phyloP scores from a whole-genome alignment of 1,284 basidiomycete species.

The Tilletia setariae region DNA sequence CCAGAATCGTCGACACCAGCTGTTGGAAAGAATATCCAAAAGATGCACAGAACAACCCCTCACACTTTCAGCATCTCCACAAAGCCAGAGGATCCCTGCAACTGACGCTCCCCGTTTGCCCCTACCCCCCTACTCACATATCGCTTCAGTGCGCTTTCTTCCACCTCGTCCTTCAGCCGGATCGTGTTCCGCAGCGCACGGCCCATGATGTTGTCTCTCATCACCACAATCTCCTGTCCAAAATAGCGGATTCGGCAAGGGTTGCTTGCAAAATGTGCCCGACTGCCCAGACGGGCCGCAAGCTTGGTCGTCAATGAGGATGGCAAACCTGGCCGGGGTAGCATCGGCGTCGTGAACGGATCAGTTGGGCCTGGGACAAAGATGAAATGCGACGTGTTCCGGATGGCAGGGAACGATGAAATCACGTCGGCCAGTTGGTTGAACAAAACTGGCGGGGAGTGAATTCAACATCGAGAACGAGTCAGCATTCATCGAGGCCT shows the following conservation, averaged over 20 bases:
- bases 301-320: slow-evolving; percentile 65
- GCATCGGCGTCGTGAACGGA: slow-evolving; percentile 64
- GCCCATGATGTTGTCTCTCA: slow-evolving; percentile 88
- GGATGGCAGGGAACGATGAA: slow-evolving; percentile 71
- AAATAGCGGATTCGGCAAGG: slow-evolving; percentile 94
- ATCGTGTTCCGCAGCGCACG: slow-evolving; percentile 78
- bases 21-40: neutral
- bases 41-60: neutral
- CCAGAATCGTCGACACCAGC: slow-evolving; percentile 53
- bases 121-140: slow-evolving; percentile 29
- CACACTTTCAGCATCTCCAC: neutral
- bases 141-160: slow-evolving; percentile 42
- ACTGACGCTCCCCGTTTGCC: no score
- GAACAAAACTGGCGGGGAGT: slow-evolving; percentile 68
- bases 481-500: no score
- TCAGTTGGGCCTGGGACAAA: slow-evolving; percentile 92
- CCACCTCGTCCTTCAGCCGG: slow-evolving; percentile 38
- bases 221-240: slow-evolving; percentile 91
- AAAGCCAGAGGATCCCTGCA: no score
- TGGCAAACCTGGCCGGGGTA: slow-evolving; percentile 64
- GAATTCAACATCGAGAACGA: no score
- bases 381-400: slow-evolving; percentile 78
- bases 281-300: slow-evolving; percentile 25
- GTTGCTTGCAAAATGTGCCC: slow-evolving; percentile 70
- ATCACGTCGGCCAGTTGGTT: slow-evolving; percentile 81